Base-by-base conservation (phyloP, 805 yeast genomes). In the Cyberlindnera xylosilytica region DNA sequence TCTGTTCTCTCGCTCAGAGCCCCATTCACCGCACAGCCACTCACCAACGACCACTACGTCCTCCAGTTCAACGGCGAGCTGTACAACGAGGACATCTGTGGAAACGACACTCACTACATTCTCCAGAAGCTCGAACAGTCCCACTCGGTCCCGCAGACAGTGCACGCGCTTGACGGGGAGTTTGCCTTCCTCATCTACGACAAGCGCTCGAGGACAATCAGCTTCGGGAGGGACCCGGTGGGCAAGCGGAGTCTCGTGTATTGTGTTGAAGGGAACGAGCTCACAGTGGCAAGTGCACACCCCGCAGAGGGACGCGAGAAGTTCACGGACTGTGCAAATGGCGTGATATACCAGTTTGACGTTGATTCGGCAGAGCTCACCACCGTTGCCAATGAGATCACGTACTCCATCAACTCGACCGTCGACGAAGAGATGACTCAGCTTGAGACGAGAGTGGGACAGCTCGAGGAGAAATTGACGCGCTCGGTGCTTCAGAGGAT, bases 61-160 rank as follows among this genome's bases (percentile, higher is more conserved):
- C 57, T 95, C 8, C 96, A 88, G 57, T 91, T 84, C 64, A 93
- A 95, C 60, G 99, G 99, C 0, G 97, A 93, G 54, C 63, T 93
- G 10, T 93, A 93, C 61, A 82, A 82, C 49, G 51, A 60, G 1
- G 83, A 73, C 28, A 73, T 83, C 18, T 50, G 52, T 0, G 63
- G 68, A 1, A 86, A 86, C 58, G 97, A 90, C 61, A 80, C 95
- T 0, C 67, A 60, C 3, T 83, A 61, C 49, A 62, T 87, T n/a
- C n/a, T n/a, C 6, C 64, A 68, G 36, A 53, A 66, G 1, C 53
- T 54, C 23, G 57, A 85, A 23, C 38, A 50, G 11, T 41, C 41
- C 6, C 22, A 39, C 13, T 56, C 60, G 18, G 61, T 83, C 3
- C 36, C 66, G 1, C 47, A 62, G 2, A 64, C 78, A 0, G 56